A percentile compares a stretch with the other conserved stretches of the same genome.
These are phyloP conservation scores for Chytridium lagenaria DNA, from an alignment of 371 early-diverging fungal species.

Conservation along the genomic window DNA sequence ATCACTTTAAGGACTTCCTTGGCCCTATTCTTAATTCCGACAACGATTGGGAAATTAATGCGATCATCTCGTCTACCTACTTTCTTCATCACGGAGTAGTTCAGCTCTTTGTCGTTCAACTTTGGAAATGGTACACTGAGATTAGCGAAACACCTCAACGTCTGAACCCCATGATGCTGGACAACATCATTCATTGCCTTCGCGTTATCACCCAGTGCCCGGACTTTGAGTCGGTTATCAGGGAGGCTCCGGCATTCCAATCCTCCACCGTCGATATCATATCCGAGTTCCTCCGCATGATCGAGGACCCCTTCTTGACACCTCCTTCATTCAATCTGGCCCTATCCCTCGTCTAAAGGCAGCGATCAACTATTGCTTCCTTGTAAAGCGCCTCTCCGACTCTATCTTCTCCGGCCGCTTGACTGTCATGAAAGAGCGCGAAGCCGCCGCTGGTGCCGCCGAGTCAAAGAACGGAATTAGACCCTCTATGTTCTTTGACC, in stretches of 20 bases:
- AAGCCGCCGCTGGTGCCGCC: constrained; percentile 26
- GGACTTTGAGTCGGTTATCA: constrained; percentile 47
- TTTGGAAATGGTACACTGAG: constrained; percentile 49
- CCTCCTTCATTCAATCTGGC: constrained; percentile 36
- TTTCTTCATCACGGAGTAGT: constrained; percentile 48
- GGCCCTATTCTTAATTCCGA: constrained; percentile 50
- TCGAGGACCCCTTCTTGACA: constrained; percentile 32
- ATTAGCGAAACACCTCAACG: constrained; percentile 20
- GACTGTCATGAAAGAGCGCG: constrained; percentile 32
- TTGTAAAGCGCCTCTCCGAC: constrained; percentile 46
- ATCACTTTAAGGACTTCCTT: constrained; percentile 38
- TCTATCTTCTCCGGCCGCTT: constrained; percentile 30
- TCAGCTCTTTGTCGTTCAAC: constrained; percentile 39
- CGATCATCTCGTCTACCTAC: constrained; percentile 42
- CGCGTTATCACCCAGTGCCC: constrained; percentile 46
- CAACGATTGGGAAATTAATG: constrained; percentile 47
- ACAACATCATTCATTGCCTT: constrained; percentile 46
- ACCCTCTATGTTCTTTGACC: constrained; percentile 33
- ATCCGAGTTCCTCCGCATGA: constrained; percentile 42
- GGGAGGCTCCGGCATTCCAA: constrained; percentile 38
- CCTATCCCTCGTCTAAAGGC: constrained; percentile 41
- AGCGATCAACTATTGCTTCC: constrained; percentile 47
- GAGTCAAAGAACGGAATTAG: constrained; percentile 9
- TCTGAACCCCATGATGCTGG: constrained; percentile 43
- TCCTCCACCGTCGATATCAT: constrained; percentile 41